A percentile compares a stretch with the other conserved stretches of the same genome.
These are phyloP conservation scores for Cladosporium sphaerospermum DNA, from an alignment of 2,329 filamentous ascomycete genomes.

Conservation along the genomic window DNA sequence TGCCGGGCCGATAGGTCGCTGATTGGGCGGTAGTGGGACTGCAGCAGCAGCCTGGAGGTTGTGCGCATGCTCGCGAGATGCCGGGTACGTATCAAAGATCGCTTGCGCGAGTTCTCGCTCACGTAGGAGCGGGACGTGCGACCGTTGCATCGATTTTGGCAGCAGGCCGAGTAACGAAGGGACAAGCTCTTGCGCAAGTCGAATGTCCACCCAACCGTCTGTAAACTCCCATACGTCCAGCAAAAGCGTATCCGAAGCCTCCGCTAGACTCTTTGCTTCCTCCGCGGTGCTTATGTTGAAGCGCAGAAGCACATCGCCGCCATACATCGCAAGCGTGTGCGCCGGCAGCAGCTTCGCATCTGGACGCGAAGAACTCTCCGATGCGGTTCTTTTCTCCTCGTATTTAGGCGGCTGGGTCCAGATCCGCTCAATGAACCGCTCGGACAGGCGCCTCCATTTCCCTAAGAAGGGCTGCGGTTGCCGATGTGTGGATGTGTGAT, in stretches of 20 bases:
- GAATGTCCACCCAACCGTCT: slow-evolving; percentile 75
- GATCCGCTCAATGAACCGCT: slow-evolving; percentile 14
- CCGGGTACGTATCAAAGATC: slow-evolving; percentile 69
- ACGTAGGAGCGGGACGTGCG: slow-evolving; percentile 70
- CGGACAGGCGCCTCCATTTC: slow-evolving; percentile 16
- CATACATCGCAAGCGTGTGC: slow-evolving; percentile 47
- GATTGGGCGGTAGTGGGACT: slow-evolving; percentile 18
- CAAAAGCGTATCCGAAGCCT: slow-evolving; percentile 67
- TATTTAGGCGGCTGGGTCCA: slow-evolving; percentile 2
- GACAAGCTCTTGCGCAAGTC: slow-evolving; percentile 69
- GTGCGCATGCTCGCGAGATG: slow-evolving; percentile 21
- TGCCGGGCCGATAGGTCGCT: slow-evolving; percentile 27
- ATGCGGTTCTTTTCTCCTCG: neutral
- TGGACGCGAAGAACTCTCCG: neutral
- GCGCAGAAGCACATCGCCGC: slow-evolving; percentile 77
- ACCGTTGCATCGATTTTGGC: slow-evolving; percentile 63
- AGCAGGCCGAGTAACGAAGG: slow-evolving; percentile 72
- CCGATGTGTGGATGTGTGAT: too few species aligned
- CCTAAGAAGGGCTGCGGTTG: slow-evolving; percentile 7
- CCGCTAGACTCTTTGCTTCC: slow-evolving; percentile 65
- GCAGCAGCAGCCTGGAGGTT: slow-evolving; percentile 8
- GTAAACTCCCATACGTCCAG: slow-evolving; percentile 89
- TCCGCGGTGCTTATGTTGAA: slow-evolving; percentile 69
- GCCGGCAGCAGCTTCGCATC: slow-evolving; percentile 12
- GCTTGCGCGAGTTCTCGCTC: slow-evolving; percentile 64